phyloP scores from a whole-genome alignment of 139 green algal species.

The Pseudopediastrum boryanum region DNA sequence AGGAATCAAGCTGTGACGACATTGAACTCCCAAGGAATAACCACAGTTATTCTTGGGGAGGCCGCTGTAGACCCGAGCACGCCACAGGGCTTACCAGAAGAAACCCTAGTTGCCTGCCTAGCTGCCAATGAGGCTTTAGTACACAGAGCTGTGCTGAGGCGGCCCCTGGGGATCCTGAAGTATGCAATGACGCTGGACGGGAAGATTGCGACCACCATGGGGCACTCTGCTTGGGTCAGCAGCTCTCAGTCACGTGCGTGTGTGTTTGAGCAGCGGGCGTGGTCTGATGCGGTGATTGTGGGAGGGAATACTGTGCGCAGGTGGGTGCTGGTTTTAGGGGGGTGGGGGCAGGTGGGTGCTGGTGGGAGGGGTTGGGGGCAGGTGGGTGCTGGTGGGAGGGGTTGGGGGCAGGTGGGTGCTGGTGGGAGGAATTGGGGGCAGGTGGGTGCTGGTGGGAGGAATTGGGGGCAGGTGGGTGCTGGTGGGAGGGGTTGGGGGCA shows the following conservation, averaged over 20 bases:
- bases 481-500: too few relatives aligned
- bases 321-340: too few relatives aligned
- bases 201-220: conserved; percentile 93
- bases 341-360: too few relatives aligned
- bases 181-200: conserved; percentile 99
- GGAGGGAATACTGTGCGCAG: conserved; percentile 91
- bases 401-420: too few relatives aligned
- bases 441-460: too few relatives aligned
- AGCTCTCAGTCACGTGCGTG: conserved; percentile 50
- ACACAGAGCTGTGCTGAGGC: conserved; percentile 75
- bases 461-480: too few relatives aligned
- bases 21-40: too few relatives aligned
- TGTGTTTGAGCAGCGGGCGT: conserved; percentile 85
- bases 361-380: too few relatives aligned
- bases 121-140: conserved; percentile 88
- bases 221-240: conserved; percentile 96
- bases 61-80: background rate
- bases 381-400: too few relatives aligned
- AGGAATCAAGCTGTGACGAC: too few relatives aligned
- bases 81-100: background rate
- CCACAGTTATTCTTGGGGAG: conserved; percentile 5
- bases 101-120: conserved; percentile 66
- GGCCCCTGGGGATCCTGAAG: conserved; percentile 88
- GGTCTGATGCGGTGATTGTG: conserved; percentile 90
- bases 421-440: too few relatives aligned